Evolutionary conservation across 371 early-diverging fungal genomes (phyloP), one percentile per base, ranked within the genome.

Genomic region (Chytridiales sp.): DNA sequence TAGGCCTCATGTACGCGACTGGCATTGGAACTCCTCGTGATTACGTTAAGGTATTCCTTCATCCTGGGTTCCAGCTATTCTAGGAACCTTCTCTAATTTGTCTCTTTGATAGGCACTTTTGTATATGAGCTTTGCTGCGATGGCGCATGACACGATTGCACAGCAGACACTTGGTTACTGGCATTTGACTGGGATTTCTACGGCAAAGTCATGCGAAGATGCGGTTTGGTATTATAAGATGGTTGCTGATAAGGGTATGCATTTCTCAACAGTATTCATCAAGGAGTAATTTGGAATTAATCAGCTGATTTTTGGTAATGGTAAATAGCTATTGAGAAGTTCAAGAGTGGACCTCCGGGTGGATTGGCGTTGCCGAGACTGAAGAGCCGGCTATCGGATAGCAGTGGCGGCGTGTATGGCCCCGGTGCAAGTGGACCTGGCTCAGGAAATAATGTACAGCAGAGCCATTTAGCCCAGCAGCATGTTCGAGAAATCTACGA

Each of bases 1-100:
- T 94, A 4, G 97, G 95, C 5, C 82, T 92, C 56, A 84, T 93
- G 73, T 87, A 93, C 69, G 85, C 96, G 1, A 90, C 94, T 0
- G 95, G 95, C 0, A 64, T 96, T 35, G 95, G 94, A 3, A 86
- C 85, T 11, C 67, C 79, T 63, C 59, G 80, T 35, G 67, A 78
- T 62, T 73, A 78, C 61, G 55, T 74, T 9, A 73, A 64, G 56
- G 72, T 70, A 44, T n/a, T n/a, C n/a, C n/a, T n/a, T n/a, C 53
- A 4, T 11, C 17, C 11, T 13, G 15, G 11, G 19, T 0, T 30
- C 9, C 17, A 1, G 40, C 34, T 40, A 34, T 56, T 48, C 24
- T 46, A 17, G 43, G 34, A 5, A 26, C 46, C 26, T 17, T 15
- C 40, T 46, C 19, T 9, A 46, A 24, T 41, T 46, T 21, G 17